Conservation (phyloP, 352 stramenopile species). For the Pythium sukuiense region DNA sequence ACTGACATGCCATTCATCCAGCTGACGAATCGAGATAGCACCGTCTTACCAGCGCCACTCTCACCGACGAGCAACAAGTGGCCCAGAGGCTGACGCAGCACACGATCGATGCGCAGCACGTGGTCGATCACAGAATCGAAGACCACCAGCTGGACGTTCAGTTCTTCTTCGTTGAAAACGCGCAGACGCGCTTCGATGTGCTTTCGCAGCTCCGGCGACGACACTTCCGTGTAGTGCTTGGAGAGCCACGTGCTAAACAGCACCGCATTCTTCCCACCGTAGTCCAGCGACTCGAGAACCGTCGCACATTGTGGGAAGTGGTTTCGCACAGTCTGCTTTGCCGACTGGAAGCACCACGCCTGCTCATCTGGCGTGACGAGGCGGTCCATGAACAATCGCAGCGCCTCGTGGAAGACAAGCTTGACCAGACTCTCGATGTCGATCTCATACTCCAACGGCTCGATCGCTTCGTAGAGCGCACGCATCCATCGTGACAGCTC, state of each 20-base stretch:
- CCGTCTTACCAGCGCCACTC: conserved; percentile 98
- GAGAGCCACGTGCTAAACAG: conserved; percentile 99
- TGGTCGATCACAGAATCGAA: conserved; percentile 99
- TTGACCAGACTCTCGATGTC: conserved; percentile 96
- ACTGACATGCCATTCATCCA: conserved; percentile 99
- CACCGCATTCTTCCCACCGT: conserved; percentile 89
- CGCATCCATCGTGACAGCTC: conserved; percentile 99
- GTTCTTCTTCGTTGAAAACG: conserved; percentile 99
- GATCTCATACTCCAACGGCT: conserved; percentile 93
- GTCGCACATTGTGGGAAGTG: conserved; percentile 84
- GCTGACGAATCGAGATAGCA: conserved; percentile 99
- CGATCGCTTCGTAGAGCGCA: conserved; percentile 98
- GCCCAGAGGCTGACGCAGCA: conserved; percentile 98
- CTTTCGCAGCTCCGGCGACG: conserved; percentile 91
- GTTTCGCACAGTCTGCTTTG: conserved; percentile 77
- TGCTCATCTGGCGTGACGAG: conserved; percentile 97
- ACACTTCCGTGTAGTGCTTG: conserved; percentile 96
- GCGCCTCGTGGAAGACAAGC: conserved; percentile 98
- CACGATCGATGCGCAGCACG: conserved; percentile 97
- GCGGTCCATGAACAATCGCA: conserved; percentile 99
- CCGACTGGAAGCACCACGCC: conserved; percentile 94
- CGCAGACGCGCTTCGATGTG: conserved; percentile 96
- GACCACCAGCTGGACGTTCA: conserved; percentile 99
- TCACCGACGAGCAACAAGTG: conserved; percentile 99
- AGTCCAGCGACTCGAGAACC: conserved; percentile 67